phyloP scores from a whole-genome alignment of 495 filamentous ascomycete species.

The Podospora pseudocomata region DNA sequence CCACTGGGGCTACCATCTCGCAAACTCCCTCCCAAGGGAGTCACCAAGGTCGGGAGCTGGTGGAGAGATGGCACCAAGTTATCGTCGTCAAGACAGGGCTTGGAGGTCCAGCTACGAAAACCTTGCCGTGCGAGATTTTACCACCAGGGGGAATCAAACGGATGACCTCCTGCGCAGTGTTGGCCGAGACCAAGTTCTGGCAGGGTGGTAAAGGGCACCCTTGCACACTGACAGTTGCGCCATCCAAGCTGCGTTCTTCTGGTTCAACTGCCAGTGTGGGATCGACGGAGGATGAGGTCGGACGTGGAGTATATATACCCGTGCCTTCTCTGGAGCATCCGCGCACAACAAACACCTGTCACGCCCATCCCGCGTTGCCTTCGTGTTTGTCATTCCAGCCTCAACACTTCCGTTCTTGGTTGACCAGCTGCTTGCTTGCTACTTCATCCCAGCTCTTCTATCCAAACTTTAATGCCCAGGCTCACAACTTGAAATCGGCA shows the following conservation, averaged over 20 bases:
- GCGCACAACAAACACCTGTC: background rate
- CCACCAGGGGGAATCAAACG: background rate
- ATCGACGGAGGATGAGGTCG: background rate
- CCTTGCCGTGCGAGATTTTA: background rate
- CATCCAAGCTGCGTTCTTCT: background rate
- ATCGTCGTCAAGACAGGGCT: background rate
- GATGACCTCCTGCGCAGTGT: background rate
- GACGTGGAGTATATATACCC: background rate
- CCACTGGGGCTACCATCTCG: background rate
- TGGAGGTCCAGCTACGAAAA: background rate
- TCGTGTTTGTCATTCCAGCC: no score
- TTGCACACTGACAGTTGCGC: background rate
- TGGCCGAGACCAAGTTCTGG: background rate
- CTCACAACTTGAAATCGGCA: slow-evolving; percentile 74
- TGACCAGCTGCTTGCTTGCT: background rate
- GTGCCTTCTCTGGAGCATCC: background rate
- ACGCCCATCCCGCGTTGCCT: no score
- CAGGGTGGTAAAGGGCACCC: background rate
- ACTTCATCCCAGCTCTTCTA: background rate
- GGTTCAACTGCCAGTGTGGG: background rate
- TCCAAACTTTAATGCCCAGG: background rate
- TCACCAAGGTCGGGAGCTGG: background rate
- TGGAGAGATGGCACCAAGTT: background rate
- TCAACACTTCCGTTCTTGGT: no score
- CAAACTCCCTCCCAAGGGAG: background rate